Conservation (phyloP, 768 basidiomycete species). For the Erythrobasidium yunnanense region DNA sequence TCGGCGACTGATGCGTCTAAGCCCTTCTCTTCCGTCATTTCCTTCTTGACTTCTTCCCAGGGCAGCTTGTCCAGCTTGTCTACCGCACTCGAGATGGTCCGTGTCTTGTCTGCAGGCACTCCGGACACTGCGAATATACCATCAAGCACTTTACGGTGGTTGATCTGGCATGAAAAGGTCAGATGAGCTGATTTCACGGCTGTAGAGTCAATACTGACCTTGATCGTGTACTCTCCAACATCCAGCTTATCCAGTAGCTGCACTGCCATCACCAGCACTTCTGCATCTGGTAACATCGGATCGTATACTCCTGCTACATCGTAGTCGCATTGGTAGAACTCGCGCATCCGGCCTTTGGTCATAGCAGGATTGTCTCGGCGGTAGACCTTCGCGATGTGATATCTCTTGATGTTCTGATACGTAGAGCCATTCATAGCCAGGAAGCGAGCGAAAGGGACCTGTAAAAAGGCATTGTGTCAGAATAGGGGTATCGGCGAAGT, state of each 20-base stretch:
- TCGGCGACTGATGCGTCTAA: conserved; percentile 70
- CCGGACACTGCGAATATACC: conserved; percentile 95
- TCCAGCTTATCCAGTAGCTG: conserved; percentile 72
- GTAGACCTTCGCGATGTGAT: conserved; percentile 99
- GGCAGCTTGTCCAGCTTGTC: conserved; percentile 96
- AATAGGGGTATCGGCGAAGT: background rate
- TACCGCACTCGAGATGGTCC: conserved; percentile 86
- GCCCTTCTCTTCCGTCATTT: conserved; percentile 95
- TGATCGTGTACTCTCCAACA: conserved; percentile 87
- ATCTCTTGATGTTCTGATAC: conserved; percentile 60
- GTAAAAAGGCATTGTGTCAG: background rate
- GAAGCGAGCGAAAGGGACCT: conserved; percentile 82
- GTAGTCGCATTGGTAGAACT: conserved; percentile 96
- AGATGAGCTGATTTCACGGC: background rate
- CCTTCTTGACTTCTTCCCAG: conserved; percentile 83
- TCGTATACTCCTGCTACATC: conserved; percentile 89
- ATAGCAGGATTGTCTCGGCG: conserved; percentile 91
- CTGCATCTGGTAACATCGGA: conserved; percentile 93
- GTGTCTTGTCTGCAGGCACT: conserved; percentile 76
- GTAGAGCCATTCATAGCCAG: conserved; percentile 85
- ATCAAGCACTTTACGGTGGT: conserved; percentile 92
- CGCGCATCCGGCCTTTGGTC: conserved; percentile 95
- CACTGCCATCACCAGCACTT: conserved; percentile 68
- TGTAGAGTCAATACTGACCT: conserved; percentile 47
- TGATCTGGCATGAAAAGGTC: conserved; percentile 51